Conservation (phyloP, 1,139 yeast species). For the Komagataea norvegica region DNA sequence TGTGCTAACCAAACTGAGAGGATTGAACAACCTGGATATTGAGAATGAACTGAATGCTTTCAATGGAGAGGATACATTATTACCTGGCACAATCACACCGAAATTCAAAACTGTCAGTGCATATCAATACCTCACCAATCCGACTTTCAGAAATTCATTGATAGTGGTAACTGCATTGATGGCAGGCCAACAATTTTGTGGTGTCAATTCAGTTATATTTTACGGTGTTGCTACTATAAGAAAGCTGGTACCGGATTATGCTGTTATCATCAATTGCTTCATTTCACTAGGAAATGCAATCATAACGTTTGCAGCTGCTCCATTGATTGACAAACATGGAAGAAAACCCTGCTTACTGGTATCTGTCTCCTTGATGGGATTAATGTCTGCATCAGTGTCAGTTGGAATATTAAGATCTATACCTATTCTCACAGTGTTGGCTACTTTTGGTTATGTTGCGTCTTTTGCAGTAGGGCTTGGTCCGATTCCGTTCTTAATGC, state of each 20-base stretch:
- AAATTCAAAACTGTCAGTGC: constrained; percentile 7
- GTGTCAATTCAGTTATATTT: constrained; percentile 86
- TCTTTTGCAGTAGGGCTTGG: constrained; percentile 91
- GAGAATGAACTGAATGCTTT: constrained; percentile 31
- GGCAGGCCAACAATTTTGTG: constrained; percentile 88
- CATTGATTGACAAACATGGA: constrained; percentile 69
- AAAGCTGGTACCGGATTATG: constrained; percentile 61
- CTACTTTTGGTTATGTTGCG: constrained; percentile 70
- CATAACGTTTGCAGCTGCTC: constrained; percentile 69
- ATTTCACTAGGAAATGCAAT: constrained; percentile 70
- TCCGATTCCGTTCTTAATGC: constrained; percentile 86
- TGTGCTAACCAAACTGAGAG: constrained; percentile 33
- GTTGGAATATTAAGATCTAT: constrained; percentile 52
- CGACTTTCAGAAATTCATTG: constrained; percentile 53
- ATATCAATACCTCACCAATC: constrained; percentile 44
- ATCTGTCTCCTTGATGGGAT: constrained; percentile 68
- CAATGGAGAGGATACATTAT: constrained; percentile 18
- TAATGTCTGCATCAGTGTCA: constrained; percentile 60
- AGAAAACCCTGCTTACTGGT: constrained; percentile 64
- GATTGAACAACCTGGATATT: constrained; percentile 23
- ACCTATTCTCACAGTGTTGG: constrained; percentile 52
- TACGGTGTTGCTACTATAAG: constrained; percentile 85
- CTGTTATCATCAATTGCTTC: constrained; percentile 66
- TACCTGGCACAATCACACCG: constrained; percentile 6
- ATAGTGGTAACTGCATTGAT: constrained; percentile 68